Base-by-base conservation (phyloP, 129 eudicot species). In the Calendula officinalis region DNA sequence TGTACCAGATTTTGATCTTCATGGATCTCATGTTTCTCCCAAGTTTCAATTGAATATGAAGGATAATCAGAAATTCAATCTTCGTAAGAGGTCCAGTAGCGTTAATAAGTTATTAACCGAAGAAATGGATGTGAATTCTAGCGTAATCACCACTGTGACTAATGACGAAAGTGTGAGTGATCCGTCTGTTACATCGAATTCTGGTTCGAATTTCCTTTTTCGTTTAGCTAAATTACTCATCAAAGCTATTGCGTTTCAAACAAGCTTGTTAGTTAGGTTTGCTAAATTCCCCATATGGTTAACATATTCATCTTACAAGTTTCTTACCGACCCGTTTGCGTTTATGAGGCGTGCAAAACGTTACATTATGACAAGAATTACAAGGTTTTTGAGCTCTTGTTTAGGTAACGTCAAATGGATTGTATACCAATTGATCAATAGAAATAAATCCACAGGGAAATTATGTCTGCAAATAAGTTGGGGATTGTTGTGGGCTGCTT, bases 201-300 rank as follows among this genome's bases (percentile, higher is more conserved):
- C 73, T 44, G 66, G 53, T 57, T 76, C 72, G 17, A 69, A 62
- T 64, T 30, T 86, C 13, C 34, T 80, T 17, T 60, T 82, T 8
- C n/a, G 46, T 5, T 36, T 80, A 4, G 61, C 56, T 6, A 33
- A 67, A 13, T 46, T 80, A 2, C 14, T 64, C 17, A 27, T 80
- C 32, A 80, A 60, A 65, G 30, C 75, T 9, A 58, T 73, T 41
- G 71, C 79, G 3, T 71, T 80, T 17, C 82, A 78, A 58, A 17
- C 73, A 54, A 66, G 52, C 71, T 37, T 86, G 40, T 69, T 80
- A 30, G 10, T 80, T 14, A 70, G 43, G 17, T 72, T 86, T 50
- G 57, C 83, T 52, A 75, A 79, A 8, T 40, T 82, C 30, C 86
- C 89, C 9, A 55, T 82, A 40, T 73, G 77, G 77, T 32, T 77